Base-by-base conservation (phyloP, 192 early-diverging fungal genomes). In the Podila epicladia region DNA sequence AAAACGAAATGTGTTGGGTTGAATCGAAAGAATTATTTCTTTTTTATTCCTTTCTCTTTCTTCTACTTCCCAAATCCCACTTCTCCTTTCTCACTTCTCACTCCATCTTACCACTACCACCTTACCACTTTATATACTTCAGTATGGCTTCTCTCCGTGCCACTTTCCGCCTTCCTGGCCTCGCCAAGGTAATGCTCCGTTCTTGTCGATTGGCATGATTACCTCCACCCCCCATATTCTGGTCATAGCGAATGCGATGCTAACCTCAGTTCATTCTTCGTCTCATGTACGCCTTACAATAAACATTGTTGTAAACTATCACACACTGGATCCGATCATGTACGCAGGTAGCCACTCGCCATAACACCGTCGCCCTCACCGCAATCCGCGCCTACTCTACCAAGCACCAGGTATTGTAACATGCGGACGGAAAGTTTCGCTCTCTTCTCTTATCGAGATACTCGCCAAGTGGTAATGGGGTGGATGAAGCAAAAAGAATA, bases 331-430 rank as follows among this genome's bases (percentile, higher is more conserved):
- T 33, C 19, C 28, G 2, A 19, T 12, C 19, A 33, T 7, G 4
- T 35, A 29, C 24, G 9, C 48, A 74, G 72, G 64, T 74, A 29
- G 72, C 72, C 28, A 41, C 61, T 79, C 65, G 72, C 74, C 58
- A 75, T 74, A 72, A 63, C 65, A 79, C 83, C 49, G 24, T 69
- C 31, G 75, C 71, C 29, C 33, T 65, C 33, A 57, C 71, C 70
- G 75, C 59, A 32, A 48, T 68, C 61, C 78, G 83, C 53, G 67
- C 77, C 60, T 86, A 84, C 48, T 70, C 85, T 48, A 78, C 85
- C 65, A 76, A 86, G 74, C 61, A 64, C 65, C 67, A 84, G 85
- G 85, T 86, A 69, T 65, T 4, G 19, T 51, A 45, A 45, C 13
- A 9, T 17, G 15, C 13, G 13, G 41, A 45, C 17, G 8, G 41